Conservation (phyloP, 305 asterid genomes). For the Rubia peregrina region DNA sequence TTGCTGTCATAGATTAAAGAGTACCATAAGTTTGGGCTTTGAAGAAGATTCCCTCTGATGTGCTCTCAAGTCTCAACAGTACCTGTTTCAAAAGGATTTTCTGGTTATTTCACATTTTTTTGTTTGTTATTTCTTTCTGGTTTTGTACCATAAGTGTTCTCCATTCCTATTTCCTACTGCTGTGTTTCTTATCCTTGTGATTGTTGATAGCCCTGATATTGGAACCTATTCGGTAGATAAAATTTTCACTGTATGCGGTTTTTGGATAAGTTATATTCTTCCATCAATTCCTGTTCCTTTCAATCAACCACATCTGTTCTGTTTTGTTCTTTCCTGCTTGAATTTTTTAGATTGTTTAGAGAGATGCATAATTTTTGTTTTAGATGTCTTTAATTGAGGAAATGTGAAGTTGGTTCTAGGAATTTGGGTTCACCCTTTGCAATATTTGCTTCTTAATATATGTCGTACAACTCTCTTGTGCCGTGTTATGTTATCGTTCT, state of each 20-base stretch:
- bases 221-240: neutral
- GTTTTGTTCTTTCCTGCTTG: neutral
- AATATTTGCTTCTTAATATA: neutral
- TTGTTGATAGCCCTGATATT: neutral
- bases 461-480: neutral
- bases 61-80: neutral
- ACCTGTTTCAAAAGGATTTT: neutral
- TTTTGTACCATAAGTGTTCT: neutral
- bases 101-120: neutral
- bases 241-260: neutral
- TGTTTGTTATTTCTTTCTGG: neutral
- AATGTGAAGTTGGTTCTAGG: neutral
- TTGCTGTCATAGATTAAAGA: neutral
- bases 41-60: neutral
- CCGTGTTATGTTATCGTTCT: neutral
- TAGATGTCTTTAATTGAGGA: neutral
- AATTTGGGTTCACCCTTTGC: neutral
- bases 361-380: neutral
- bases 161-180: neutral
- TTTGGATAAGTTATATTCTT: neutral
- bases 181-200: neutral
- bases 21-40: neutral
- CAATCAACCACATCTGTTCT: neutral
- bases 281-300: neutral
- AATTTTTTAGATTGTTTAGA: neutral